Evolutionary conservation across 352 stramenopile genomes (phyloP), one percentile per base, ranked within the genome.

Genomic region (Phytophthora sp.): DNA sequence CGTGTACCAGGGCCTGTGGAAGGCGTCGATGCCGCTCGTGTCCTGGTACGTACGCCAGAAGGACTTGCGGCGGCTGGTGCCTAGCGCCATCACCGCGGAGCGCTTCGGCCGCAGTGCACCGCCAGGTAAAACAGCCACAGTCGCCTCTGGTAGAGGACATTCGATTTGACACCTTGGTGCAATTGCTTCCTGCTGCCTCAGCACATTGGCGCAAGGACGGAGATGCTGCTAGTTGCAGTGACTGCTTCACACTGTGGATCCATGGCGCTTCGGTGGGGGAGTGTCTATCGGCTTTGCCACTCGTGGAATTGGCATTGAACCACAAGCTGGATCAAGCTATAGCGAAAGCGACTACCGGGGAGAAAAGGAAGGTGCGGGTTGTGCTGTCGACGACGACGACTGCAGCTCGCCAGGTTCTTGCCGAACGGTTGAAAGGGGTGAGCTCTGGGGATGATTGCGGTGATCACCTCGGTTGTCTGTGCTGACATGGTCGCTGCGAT

Each of bases 201-300:
- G 56, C 11, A 2, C 43, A 67, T 50, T 78, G 74, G 63, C 51
- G 26, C 23, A 51, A 52, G 27, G 31, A 66, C 27, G 8, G 26
- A 8, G 15, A 26, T 1, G n/a, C 5, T 38, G 18, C 24, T 37
- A 34, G 9, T 2, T 18, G 0, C 1, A 53, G 32, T 37, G 28
- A 49, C 1, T 58, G 15, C 9, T 74, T 80, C n/a, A 85, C 71
- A 7, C 34, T 88, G 15, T 93, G 84, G 84, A 87, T 93, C 63
- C 84, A 93, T 46, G 80, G 80, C 13, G 84, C 84, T 10, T 93
- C 84, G 0, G 80, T 91, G 23, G 84, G 84, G 9, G 84, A 93
- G 60, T 91, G 80, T 52, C 57, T 93, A 26, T 91, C 80, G 6
- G 82, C 69, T 32, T 60, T 93, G 20, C 82, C 84, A 6, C 43